Evolutionary conservation across 2,329 filamentous ascomycete species (phyloP).

Genomic region (Atkinsonella hypoxylon): DNA sequence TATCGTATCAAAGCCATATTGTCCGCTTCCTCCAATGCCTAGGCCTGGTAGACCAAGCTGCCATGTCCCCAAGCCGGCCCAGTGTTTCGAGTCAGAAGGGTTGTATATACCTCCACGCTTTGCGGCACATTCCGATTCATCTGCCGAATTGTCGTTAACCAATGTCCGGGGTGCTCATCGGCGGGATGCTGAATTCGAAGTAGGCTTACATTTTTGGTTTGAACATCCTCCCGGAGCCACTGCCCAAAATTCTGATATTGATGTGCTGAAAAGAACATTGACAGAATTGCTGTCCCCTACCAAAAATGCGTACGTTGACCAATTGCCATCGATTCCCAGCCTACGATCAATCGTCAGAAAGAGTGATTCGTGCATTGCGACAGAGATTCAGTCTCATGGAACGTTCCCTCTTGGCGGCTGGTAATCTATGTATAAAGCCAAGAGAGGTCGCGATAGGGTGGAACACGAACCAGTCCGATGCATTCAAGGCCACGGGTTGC

Average conservation of each 20-base stretch:
- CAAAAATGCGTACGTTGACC: constrained; percentile 54
- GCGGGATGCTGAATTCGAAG: background rate
- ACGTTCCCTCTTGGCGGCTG: too few species aligned
- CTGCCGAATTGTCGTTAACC: constrained; percentile 16
- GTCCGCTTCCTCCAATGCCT: constrained; percentile 47
- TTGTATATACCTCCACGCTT: constrained; percentile 50
- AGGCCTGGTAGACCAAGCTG: constrained; percentile 47
- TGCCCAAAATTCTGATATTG: constrained; percentile 60
- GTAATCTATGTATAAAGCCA: background rate
- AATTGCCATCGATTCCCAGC: constrained; percentile 56
- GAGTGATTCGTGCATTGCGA: background rate
- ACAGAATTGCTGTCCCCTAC: constrained; percentile 29
- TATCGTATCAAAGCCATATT: constrained; percentile 48
- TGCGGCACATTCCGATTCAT: constrained; percentile 39
- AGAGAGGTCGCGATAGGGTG: background rate
- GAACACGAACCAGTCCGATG: constrained; percentile 12
- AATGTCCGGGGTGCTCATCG: background rate
- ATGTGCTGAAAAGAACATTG: constrained; percentile 46
- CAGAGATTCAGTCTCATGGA: background rate
- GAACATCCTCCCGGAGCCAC: constrained; percentile 46
- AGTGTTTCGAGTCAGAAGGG: constrained; percentile 40
- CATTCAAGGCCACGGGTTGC: constrained; percentile 12
- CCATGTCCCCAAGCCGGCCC: constrained; percentile 47
- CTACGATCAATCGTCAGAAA: constrained; percentile 20
- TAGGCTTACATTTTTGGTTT: constrained; percentile 26